Conservation (phyloP, 2,329 filamentous ascomycete species). For the Aspergillus vadensis region DNA sequence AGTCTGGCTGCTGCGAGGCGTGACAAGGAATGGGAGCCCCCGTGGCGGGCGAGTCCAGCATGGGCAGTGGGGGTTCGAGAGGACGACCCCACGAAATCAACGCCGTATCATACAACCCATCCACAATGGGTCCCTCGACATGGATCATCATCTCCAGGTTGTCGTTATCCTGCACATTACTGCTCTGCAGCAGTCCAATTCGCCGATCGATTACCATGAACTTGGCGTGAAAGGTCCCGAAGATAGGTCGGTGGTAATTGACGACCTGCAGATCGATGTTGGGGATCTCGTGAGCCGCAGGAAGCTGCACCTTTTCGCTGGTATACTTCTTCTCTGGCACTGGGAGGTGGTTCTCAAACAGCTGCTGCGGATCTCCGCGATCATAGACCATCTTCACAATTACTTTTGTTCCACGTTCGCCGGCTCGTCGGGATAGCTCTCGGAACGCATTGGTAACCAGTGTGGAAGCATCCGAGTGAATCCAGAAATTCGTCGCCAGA, state of each 20-base stretch:
- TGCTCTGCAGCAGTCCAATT: conserved; percentile 72
- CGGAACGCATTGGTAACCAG: conserved; percentile 68
- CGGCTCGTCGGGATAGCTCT: conserved; percentile 68
- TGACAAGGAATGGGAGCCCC: conserved; percentile 27
- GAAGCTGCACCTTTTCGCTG: conserved; percentile 61
- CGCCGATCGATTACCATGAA: conserved; percentile 75
- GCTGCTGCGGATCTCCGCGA: conserved; percentile 65
- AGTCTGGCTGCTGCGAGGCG: conserved; percentile 7
- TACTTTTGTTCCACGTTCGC: conserved; percentile 57
- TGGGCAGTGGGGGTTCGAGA: conserved; percentile 62
- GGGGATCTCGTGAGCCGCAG: conserved; percentile 65
- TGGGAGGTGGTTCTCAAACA: conserved; percentile 64
- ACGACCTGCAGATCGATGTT: conserved; percentile 72
- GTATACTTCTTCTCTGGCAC: conserved; percentile 63
- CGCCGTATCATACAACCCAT: conserved; percentile 73
- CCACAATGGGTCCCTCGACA: conserved; percentile 74
- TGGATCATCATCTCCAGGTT: conserved; percentile 82
- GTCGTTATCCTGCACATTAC: conserved; percentile 75
- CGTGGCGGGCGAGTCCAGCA: conserved; percentile 53
- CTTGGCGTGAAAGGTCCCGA: conserved; percentile 78
- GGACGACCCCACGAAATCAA: conserved; percentile 70
- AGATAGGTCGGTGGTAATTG: conserved; percentile 68
- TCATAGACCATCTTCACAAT: conserved; percentile 77
- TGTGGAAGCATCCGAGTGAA: conserved; percentile 66
- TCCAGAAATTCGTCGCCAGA: conserved; percentile 76